Evolutionary conservation across 1,284 basidiomycete species (phyloP).

Genomic region (Apiotrichum brassicae): DNA sequence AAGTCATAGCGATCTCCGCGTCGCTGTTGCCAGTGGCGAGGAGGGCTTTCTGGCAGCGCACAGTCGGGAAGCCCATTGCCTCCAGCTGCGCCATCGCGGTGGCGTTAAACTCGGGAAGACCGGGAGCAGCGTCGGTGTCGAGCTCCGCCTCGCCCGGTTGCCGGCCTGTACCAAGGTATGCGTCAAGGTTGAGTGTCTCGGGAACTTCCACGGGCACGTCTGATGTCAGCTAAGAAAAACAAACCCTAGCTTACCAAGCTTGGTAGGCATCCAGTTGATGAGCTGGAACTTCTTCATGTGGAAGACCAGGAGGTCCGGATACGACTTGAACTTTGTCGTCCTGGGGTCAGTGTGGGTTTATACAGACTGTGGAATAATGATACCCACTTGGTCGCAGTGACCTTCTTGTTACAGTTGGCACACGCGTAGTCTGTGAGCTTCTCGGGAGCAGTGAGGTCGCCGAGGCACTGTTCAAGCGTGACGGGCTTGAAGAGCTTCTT

Average conservation of each 20-base stretch:
- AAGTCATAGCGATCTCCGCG: conserved; percentile 83
- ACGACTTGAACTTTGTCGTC: conserved; percentile 72
- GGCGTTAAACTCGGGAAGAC: conserved; percentile 56
- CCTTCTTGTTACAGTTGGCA: conserved; percentile 58
- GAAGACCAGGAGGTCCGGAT: conserved; percentile 81
- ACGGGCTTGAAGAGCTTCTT: conserved; percentile 66
- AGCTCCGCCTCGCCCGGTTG: conserved; percentile 64
- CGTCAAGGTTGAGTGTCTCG: conserved; percentile 60
- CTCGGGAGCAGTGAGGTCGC: conserved; percentile 61
- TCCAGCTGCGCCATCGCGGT: conserved; percentile 67
- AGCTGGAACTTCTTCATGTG: conserved; percentile 94
- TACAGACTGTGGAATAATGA: no score
- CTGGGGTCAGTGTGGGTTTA: conserved; percentile 36
- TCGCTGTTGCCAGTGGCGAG: conserved; percentile 77
- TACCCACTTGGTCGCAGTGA: conserved; percentile 58
- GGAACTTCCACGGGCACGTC: conserved; percentile 78
- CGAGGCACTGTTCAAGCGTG: conserved; percentile 62
- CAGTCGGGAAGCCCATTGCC: conserved; percentile 77
- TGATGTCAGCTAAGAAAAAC: conserved; percentile 33
- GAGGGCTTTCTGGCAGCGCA: conserved; percentile 81
- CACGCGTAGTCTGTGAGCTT: conserved; percentile 63
- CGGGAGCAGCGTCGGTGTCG: conserved; percentile 56
- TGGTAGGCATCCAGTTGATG: conserved; percentile 94
- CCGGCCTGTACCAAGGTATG: conserved; percentile 66
- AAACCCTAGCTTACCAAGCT: conserved; percentile 60